Conservation (phyloP, 2,329 filamentous ascomycete genomes). For the Scedosporium apiospermum region DNA sequence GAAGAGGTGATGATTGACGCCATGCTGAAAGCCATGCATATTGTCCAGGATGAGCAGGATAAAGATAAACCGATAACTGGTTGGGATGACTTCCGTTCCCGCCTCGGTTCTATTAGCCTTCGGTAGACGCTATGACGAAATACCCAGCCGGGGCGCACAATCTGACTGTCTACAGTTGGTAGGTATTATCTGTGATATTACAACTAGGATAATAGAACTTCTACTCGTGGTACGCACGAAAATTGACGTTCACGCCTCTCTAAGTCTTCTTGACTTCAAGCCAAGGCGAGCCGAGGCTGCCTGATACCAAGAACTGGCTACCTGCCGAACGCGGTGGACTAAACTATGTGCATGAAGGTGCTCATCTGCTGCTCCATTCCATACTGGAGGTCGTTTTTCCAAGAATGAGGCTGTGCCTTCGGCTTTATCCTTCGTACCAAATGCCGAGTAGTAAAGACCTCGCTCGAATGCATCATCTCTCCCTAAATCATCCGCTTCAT, state of each 20-base stretch:
- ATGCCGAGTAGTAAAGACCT: slow-evolving; percentile 24
- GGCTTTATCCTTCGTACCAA: slow-evolving; percentile 20
- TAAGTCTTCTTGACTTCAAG: too few relatives aligned
- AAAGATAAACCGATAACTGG: background rate
- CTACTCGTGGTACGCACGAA: too few relatives aligned
- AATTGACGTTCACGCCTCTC: too few relatives aligned
- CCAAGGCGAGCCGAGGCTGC: too few relatives aligned
- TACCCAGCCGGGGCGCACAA: background rate
- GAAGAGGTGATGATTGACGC: background rate
- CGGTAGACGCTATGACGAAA: background rate
- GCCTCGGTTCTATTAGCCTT: background rate
- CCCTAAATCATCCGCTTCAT: slow-evolving; percentile 16
- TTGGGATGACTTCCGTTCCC: background rate
- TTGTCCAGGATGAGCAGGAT: background rate
- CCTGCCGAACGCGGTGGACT: too few relatives aligned
- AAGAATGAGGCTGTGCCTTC: slow-evolving; percentile 21
- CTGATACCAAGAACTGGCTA: too few relatives aligned
- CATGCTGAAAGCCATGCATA: background rate
- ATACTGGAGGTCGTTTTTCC: slow-evolving; percentile 13
- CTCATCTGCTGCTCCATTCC: background rate
- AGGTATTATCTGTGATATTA: too few relatives aligned
- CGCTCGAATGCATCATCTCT: slow-evolving; percentile 23
- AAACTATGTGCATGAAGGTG: too few relatives aligned
- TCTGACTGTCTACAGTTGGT: too few relatives aligned
- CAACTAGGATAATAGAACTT: too few relatives aligned